Evolutionary conservation across 1,139 yeast genomes (phyloP).

Genomic region (Pichia cactophila): DNA sequence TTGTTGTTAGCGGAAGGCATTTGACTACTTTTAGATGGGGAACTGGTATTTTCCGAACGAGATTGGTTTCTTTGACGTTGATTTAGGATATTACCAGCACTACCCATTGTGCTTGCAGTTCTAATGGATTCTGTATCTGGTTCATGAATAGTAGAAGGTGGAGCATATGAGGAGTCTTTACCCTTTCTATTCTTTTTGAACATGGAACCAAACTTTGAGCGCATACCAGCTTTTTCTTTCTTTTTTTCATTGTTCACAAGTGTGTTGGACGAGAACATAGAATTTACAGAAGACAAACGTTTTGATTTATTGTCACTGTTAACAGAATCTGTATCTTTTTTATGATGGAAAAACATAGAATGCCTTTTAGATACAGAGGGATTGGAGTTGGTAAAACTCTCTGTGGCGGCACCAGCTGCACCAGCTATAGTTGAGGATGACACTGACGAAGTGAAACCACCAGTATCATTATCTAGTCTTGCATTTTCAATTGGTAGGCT

Average conservation of each 20-base stretch:
- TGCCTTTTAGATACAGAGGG: slow-evolving; percentile 7
- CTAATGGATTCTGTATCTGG: slow-evolving; percentile 24
- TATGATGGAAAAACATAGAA: slow-evolving; percentile 5
- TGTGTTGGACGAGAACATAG: slow-evolving; percentile 14
- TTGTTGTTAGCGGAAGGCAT: neutral
- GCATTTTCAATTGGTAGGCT: slow-evolving; percentile 19
- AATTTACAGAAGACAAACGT: slow-evolving; percentile 12
- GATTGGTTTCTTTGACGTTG: slow-evolving; percentile 14
- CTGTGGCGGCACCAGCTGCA: neutral
- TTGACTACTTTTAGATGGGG: neutral
- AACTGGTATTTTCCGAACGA: slow-evolving; percentile 2
- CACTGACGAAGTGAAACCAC: slow-evolving; percentile 12
- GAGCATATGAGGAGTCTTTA: slow-evolving; percentile 30
- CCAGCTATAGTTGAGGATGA: neutral
- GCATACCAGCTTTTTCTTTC: slow-evolving; percentile 38
- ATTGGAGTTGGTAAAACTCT: neutral
- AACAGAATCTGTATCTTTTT: neutral
- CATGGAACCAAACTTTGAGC: slow-evolving; percentile 79
- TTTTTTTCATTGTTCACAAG: slow-evolving; percentile 13
- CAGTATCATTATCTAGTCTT: slow-evolving; percentile 7
- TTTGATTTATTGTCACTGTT: neutral
- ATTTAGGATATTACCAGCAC: slow-evolving; percentile 7
- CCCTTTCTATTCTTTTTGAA: slow-evolving; percentile 49
- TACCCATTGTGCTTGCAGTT: slow-evolving; percentile 16
- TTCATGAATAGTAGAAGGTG: slow-evolving; percentile 28